Base-by-base conservation (phyloP, 768 basidiomycete genomes). In the Cystobasidiopsis lactophilus region DNA sequence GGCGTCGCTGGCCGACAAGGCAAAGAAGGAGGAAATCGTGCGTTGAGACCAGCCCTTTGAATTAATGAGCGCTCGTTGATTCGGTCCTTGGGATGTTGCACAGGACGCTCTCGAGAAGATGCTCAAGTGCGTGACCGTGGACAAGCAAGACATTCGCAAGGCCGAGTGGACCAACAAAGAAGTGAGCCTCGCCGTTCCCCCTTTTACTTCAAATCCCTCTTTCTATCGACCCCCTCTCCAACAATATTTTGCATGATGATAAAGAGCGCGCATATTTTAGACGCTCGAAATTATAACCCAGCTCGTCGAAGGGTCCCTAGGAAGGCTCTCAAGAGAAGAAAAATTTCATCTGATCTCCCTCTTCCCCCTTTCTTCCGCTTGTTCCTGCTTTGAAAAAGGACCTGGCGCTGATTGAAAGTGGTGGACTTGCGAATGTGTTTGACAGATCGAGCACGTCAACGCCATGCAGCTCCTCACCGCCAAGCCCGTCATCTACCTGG, bases 401-500 rank as follows among this genome's bases (percentile, higher is more conserved):
- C n/a, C 31, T 24, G n/a, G n/a, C n/a, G 40, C 50, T 55, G 16
- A 56, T 49, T n/a, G 23, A 18, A 14, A 26, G n/a, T 18, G 7
- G 4, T 47, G 45, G n/a, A n/a, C n/a, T n/a, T n/a, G n/a, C n/a
- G n/a, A n/a, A n/a, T n/a, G n/a, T n/a, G n/a, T n/a, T n/a, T 30
- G 18, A 2, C 62, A 91, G 85, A 79, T 91, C 58, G 86, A 89
- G 58, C 77, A 85, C 52, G 79, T 93, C 66, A 93, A 93, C 67
- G 68, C 76, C 41, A 77, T 98, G 53, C 75, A 78, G 60, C 78
- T 98, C 24, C 75, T 98, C 51, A 96, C 91, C 18, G 89, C 93
- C 51, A 95, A 95, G 66, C 84, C 91, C 31, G 85, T 96, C 56
- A 93, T 82, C 48, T 98, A 98, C 70, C 80, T 98, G 47, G 88